These are phyloP conservation scores for Beauveria varroae DNA, from an alignment of 2,329 filamentous ascomycete species.

Conservation along the genomic window DNA sequence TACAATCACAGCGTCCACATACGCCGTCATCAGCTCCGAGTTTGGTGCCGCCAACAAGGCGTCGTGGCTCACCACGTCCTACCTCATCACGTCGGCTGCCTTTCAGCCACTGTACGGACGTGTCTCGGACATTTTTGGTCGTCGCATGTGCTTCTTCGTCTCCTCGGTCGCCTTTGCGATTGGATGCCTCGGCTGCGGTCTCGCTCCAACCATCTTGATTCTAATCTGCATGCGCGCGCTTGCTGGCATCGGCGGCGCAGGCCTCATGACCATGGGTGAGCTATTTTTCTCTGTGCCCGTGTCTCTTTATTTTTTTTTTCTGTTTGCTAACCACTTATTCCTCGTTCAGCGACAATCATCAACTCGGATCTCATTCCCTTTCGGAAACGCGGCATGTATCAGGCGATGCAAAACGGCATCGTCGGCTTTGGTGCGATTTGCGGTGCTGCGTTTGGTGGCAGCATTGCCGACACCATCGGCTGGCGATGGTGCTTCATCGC, in stretches of 20 bases:
- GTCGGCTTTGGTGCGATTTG: conserved; percentile 55
- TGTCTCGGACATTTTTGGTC: conserved; percentile 62
- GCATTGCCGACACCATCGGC: conserved; percentile 55
- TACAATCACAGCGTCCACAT: conserved; percentile 66
- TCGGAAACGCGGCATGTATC: conserved; percentile 47
- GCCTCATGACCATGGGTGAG: conserved; percentile 61
- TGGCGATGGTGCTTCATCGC: conserved; percentile 62
- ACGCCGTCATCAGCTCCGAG: conserved; percentile 67
- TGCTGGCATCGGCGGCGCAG: conserved; percentile 62
- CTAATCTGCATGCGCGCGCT: conserved; percentile 59
- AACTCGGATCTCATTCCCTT: conserved; percentile 60
- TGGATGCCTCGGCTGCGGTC: conserved; percentile 58
- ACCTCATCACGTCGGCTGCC: conserved; percentile 62
- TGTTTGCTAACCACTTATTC: not conserved
- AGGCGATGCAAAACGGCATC: conserved; percentile 53
- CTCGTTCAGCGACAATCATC: conserved; percentile 32
- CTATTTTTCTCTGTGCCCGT: not conserved
- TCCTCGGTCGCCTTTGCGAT: conserved; percentile 53
- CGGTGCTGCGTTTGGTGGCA: conserved; percentile 57
- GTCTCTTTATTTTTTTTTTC: not conserved
- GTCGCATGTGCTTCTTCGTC: conserved; percentile 56
- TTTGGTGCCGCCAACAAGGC: conserved; percentile 65
- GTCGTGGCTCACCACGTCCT: conserved; percentile 68
- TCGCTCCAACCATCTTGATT: conserved; percentile 49
- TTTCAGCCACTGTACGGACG: conserved; percentile 67